These are phyloP conservation scores for Hygrocybe coccinea DNA, from an alignment of 768 basidiomycete genomes.

Conservation along the genomic window DNA sequence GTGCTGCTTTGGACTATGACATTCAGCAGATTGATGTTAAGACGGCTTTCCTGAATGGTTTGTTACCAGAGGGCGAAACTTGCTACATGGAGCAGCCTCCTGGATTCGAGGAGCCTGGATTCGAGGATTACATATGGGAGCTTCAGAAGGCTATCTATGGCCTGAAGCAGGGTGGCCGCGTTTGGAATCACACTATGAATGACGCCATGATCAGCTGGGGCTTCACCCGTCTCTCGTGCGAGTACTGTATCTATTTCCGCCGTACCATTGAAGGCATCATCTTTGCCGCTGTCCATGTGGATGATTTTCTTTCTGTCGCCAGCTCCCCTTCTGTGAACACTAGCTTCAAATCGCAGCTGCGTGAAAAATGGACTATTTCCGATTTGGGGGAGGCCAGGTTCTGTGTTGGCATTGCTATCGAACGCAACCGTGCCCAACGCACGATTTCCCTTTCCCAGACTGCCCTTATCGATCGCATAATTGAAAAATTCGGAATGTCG, in stretches of 20 bases:
- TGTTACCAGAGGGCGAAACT: conserved; percentile 17
- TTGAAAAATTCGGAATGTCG: not conserved
- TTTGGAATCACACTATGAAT: conserved; percentile 34
- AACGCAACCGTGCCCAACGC: conserved; percentile 18
- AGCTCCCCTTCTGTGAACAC: conserved; percentile 9
- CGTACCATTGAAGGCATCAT: conserved; percentile 12
- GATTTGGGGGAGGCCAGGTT: conserved; percentile 31
- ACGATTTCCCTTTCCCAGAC: conserved; percentile 23
- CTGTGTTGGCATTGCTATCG: conserved; percentile 35
- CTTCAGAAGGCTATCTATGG: conserved; percentile 30
- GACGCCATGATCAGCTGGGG: conserved; percentile 25
- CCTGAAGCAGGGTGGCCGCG: conserved; percentile 33
- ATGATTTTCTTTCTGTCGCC: conserved; percentile 27
- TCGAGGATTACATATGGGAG: conserved; percentile 23
- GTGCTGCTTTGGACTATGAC: conserved; percentile 31
- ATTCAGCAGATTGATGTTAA: conserved; percentile 38
- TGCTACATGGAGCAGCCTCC: conserved; percentile 34
- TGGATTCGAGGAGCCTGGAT: conserved; percentile 14
- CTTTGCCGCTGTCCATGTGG: conserved; percentile 32
- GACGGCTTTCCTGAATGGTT: conserved; percentile 36
- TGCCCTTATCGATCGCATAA: conserved; percentile 21
- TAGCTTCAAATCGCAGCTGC: conserved; percentile 27
- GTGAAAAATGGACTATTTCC: conserved; percentile 27
- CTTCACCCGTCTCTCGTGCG: conserved; percentile 27
- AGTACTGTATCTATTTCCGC: conserved; percentile 32